Base-by-base conservation (phyloP, 2,329 filamentous ascomycete species). In the Colletotrichum shisoi region DNA sequence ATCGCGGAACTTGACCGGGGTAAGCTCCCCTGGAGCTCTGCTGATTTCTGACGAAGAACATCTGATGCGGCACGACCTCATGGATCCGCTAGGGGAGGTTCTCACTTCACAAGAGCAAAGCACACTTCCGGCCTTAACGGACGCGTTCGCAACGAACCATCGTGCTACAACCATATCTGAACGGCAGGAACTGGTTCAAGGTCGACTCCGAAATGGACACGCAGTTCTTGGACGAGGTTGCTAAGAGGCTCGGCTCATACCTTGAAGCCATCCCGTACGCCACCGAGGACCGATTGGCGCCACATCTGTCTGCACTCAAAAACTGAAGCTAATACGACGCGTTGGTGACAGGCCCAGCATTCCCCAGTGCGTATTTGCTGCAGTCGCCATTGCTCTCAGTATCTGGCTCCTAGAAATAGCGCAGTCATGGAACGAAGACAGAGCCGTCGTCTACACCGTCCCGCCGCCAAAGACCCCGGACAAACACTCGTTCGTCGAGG, bases 391-490 rank as follows among this genome's bases (percentile, higher is more conserved):
- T 51, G 51, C 72, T 48, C 64, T 77, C 51, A 75, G 78, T 57
- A 42, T 74, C 45, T 17, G 76, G 58, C 68, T 79, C 57, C 68
- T 79, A 60, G 73, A 73, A 40, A 34, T 74, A 57, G 70, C 73
- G 49, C 69, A 74, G 68, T 61, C 67, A 24, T 71, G 72, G 51
- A 75, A 78, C 62, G 74, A 76, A 46, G 78, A 80, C 61, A 74
- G 72, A 70, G 79, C 84, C 9, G 84, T 87, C 48, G 80, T 80
- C 40, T 93, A 91, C 78, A 79, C 77, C 52, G 84, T 93, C 37
- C 82, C 86, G 5, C 73, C 84, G 48, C 89, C 91, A n/a, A 85
- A 87, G 75, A 78, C 85, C 70, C 86, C 87, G 60, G 80, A 83
- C 75, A 82, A 85, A 63, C 81, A 84, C 56, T 82, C 83, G 71